These are phyloP conservation scores for Dryas integrifolia DNA, from an alignment of 331 rosid genomes.

Conservation along the genomic window DNA sequence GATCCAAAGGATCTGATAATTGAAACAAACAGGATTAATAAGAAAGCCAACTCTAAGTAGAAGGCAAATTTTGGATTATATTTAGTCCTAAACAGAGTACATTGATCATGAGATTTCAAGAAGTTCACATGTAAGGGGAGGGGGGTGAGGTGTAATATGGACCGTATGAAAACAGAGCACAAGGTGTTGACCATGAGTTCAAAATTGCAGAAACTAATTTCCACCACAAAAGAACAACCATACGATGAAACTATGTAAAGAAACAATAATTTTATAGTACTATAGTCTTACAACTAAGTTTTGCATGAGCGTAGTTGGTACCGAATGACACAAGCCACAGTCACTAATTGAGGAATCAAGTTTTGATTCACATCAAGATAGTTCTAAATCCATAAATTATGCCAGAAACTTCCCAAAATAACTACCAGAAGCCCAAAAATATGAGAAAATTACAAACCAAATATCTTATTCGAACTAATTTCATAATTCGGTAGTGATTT, in stretches of 20 bases:
- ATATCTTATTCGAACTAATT: no score
- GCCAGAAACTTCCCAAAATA: neutral
- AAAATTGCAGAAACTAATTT: neutral
- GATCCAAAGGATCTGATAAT: slow-evolving; percentile 17
- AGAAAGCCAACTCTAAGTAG: neutral
- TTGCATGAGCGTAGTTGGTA: neutral
- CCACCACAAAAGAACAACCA: neutral
- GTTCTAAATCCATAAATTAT: neutral
- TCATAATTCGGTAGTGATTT: neutral
- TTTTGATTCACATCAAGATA: neutral
- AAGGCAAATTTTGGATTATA: neutral
- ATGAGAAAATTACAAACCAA: neutral
- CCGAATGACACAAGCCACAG: neutral
- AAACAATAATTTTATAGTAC: neutral
- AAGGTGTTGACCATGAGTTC: neutral
- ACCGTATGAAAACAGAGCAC: no score
- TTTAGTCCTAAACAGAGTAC: neutral
- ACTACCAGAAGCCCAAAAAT: neutral
- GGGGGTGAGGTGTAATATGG: no score
- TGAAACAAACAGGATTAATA: neutral
- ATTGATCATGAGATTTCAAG: neutral
- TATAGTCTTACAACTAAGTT: neutral
- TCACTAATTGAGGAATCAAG: neutral
- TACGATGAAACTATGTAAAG: neutral
- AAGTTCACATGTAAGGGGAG: neutral